Conservation (phyloP, 2,329 filamentous ascomycete species). For the Sporothrix protearum region DNA sequence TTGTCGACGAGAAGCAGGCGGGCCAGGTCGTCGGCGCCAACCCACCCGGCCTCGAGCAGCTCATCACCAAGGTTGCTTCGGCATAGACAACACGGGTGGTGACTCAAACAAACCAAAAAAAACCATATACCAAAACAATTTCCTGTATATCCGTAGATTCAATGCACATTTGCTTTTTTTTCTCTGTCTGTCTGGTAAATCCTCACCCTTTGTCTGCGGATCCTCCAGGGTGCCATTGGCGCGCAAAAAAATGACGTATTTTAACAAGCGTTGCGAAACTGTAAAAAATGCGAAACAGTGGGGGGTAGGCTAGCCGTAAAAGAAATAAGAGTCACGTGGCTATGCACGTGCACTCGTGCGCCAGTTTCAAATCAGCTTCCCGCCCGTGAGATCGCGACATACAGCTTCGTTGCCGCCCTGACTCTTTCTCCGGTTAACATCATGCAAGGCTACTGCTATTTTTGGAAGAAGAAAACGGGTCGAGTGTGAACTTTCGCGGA, state of each 20-base stretch:
- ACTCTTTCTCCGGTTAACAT: neutral
- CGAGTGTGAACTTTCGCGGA: neutral
- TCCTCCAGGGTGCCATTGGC: neutral
- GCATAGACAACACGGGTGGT: neutral
- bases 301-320: neutral
- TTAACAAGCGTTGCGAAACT: neutral
- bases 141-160: neutral
- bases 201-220: neutral
- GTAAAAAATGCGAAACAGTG: neutral
- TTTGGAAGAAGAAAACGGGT: neutral
- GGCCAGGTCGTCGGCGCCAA: slow-evolving; percentile 77
- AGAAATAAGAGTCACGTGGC: neutral
- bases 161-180: neutral
- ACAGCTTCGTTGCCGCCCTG: neutral
- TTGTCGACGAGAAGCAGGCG: slow-evolving; percentile 72
- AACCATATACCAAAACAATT: neutral
- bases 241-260: slow-evolving; percentile 18
- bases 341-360: neutral
- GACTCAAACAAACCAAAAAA: neutral
- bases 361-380: too few relatives aligned
- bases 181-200: neutral
- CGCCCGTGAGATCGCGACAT: neutral
- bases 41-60: slow-evolving; percentile 54
- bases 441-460: neutral
- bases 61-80: neutral